Evolutionary conservation across 495 filamentous ascomycete species (phyloP).

Genomic region (Opeltia flavorubescens): DNA sequence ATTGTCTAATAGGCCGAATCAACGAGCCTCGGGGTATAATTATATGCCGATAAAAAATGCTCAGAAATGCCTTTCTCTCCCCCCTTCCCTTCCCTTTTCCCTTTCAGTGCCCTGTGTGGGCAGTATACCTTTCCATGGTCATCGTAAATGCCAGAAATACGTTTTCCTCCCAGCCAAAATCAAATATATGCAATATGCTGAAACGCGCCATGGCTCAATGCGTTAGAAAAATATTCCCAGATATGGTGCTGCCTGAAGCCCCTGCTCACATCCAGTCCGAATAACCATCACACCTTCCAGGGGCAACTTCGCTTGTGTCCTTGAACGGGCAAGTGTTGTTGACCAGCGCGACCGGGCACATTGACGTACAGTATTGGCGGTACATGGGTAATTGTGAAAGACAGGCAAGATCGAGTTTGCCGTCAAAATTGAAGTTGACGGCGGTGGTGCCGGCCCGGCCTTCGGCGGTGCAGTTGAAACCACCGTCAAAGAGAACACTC

Average conservation of each 20-base stretch:
- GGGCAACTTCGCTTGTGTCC: neutral
- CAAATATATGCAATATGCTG: neutral
- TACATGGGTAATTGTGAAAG: conserved; percentile 6
- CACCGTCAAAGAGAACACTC: conserved; percentile 12
- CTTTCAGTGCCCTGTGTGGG: too few species aligned
- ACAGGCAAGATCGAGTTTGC: conserved; percentile 10
- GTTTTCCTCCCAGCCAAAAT: neutral
- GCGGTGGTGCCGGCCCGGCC: conserved; percentile 1
- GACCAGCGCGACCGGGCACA: neutral
- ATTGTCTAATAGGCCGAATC: too few species aligned
- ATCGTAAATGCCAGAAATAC: neutral
- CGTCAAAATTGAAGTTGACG: conserved; percentile 4
- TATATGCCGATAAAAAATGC: too few species aligned
- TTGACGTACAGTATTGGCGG: neutral
- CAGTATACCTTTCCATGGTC: too few species aligned
- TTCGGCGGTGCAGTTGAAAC: conserved; percentile 12
- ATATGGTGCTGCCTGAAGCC: too few species aligned
- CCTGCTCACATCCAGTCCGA: too few species aligned
- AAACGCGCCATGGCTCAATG: neutral
- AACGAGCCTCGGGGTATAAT: too few species aligned
- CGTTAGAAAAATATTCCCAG: neutral
- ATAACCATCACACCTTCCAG: neutral
- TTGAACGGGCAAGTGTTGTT: neutral
- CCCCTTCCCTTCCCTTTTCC: too few species aligned
- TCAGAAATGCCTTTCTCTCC: too few species aligned